Evolutionary conservation across 331 rosid genomes (phyloP), one percentile per base, ranked within the genome.

Genomic region (Spiraea crenata): DNA sequence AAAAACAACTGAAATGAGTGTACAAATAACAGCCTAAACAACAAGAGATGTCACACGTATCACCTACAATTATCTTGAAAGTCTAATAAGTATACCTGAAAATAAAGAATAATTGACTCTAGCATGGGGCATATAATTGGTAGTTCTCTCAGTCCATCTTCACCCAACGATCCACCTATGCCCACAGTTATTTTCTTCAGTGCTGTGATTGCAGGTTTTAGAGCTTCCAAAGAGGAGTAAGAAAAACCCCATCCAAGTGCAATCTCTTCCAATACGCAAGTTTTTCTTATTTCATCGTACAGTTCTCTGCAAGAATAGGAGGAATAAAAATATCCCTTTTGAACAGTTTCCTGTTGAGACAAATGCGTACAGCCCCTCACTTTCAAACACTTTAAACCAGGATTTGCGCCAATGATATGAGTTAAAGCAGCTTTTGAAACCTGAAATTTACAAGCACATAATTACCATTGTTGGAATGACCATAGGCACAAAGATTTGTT

Each of bases 191-290:
- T 70, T 69, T 79, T 78, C 83, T 65, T 87, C 70, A 91, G 77
- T 47, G 86, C 77, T 75, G 72, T 54, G 64, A 89, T 38, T 48
- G 93, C 84, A 73, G 91, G 86, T 79, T 81, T 82, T 77, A 91
- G 74, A 82, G 83, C 87, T 71, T 82, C 85, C 50, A 89, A 60
- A 49, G 93, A 91, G 55, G 79, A 25, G 82, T 65, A 79, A 72
- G 91, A 85, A 82, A 91, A 81, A 63, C 93, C 96, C 97, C 97
- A 91, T 47, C 97, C 97, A 75, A 91, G 51, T 56, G 81, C 77
- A 69, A 89, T 71, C 77, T 85, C 96, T 77, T 86, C 93, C 82
- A 91, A 79, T 60, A 65, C 77, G 80, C 83, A 65, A 68, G 72
- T 78, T 69, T 80, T 84, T 50, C 91, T 86, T 65, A 87, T 77